Base-by-base conservation (phyloP, 805 yeast species). In the Candida montana region DNA sequence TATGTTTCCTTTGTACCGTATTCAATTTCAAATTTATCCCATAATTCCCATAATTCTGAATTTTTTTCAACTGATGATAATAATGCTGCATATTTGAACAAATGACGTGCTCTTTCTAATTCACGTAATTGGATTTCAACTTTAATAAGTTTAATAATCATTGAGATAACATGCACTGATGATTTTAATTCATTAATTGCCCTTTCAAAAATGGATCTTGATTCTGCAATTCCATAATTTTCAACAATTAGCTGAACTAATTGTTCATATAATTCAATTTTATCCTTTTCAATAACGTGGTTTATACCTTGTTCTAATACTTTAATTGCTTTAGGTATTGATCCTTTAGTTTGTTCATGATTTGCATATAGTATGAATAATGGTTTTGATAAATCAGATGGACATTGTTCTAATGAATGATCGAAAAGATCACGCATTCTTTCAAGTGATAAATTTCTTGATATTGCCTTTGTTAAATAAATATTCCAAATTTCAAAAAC, bases 341-440 rank as follows among this genome's bases (percentile, higher is more conserved):
- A 65, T 0, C 89, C 89, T 19, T 62, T 48, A 1, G 60, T 63
- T 47, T 72, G 74, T 54, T 89, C 96, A 52, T 76, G 77, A 28
- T 77, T 62, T 2, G 82, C 75, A 55, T 83, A 86, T 29, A 75
- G 51, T 2, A 79, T 42, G 48, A 67, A 72, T 1, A 87, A 62
- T 0, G 76, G 58, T 42, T 73, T 72, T 35, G 72, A 65, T n/a
- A 69, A 52, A 18, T 69, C 60, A 0, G 61, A 37, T 0, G 85
- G 83, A 47, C 85, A 69, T 1, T 58, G 65, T 5, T 64, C 67
- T 4, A 85, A 50, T 5, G 88, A 74, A 33, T 78, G 77, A 36
- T 87, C 95, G 62, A 85, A 89, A 13, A 83, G 53, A 43, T 85
- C 95, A 29, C 95, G 65, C 6, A 84, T 61, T 46, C 82, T 62